These are phyloP conservation scores for Sugiyamaella grinbergsii DNA, from an alignment of 1,139 yeast genomes.

Conservation along the genomic window DNA sequence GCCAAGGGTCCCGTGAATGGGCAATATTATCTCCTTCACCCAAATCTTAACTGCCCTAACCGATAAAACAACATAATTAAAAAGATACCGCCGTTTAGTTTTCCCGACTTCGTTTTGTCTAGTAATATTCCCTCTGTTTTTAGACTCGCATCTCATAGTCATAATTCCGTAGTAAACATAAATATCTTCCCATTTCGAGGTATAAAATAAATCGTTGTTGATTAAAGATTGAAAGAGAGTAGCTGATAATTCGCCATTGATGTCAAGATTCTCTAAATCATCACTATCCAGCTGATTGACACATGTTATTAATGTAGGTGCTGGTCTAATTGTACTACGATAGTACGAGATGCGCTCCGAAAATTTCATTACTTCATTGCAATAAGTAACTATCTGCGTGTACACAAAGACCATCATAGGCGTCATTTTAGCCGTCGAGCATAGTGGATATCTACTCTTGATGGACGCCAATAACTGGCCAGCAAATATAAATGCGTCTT, in stretches of 20 bases:
- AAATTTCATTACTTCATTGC: not conserved
- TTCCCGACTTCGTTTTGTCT: not conserved
- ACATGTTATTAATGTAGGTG: not conserved
- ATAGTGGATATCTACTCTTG: not conserved
- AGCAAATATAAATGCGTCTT: constrained; percentile 5
- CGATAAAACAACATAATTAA: not conserved
- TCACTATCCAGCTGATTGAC: not conserved
- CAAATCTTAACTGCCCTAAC: not conserved
- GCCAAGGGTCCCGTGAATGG: not conserved
- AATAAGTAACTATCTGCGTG: not conserved
- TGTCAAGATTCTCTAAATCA: not conserved
- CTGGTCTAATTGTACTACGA: not conserved
- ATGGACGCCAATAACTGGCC: not conserved
- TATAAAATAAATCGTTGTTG: not conserved
- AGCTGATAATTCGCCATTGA: not conserved
- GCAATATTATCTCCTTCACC: not conserved
- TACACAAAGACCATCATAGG: not conserved
- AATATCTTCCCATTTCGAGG: constrained; percentile 6
- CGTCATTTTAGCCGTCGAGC: not conserved
- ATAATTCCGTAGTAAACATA: constrained; percentile 13
- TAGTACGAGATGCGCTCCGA: not conserved
- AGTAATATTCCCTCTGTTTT: not conserved
- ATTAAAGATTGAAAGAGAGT: not conserved
- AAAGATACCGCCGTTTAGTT: not conserved
- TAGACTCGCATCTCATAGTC: not conserved